Conservation (phyloP, 139 green algal species). For the Asterochloris erici region DNA sequence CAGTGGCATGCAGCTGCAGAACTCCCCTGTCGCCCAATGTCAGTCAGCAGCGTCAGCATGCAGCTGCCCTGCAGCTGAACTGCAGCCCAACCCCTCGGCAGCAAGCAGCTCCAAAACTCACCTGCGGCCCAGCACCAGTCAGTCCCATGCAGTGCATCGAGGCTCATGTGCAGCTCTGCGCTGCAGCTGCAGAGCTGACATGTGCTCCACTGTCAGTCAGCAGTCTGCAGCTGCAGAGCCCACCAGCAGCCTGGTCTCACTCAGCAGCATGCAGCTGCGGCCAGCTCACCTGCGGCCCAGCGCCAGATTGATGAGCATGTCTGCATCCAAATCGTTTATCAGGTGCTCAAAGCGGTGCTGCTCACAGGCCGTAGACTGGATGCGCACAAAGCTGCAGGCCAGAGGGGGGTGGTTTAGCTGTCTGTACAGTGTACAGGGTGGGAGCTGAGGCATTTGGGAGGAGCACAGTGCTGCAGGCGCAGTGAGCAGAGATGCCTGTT, state of each 20-base stretch:
- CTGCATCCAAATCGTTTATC: slow-evolving; percentile 49
- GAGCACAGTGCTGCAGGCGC: not conserved
- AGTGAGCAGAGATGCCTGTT: too few species aligned
- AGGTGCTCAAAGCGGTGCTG: slow-evolving; percentile 62
- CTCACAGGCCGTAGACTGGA: slow-evolving; percentile 62
- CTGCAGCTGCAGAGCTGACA: not conserved
- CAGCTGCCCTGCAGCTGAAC: too few species aligned
- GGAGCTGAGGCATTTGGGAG: not conserved
- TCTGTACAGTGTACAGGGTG: not conserved
- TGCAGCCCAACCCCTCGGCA: too few species aligned
- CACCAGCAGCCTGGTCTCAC: not conserved
- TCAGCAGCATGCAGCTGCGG: not conserved
- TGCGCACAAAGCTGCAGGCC: slow-evolving; percentile 45
- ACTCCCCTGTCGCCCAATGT: not conserved
- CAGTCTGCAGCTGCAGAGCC: not conserved
- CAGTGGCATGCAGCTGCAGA: not conserved
- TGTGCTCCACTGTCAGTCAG: not conserved
- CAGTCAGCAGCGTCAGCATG: not conserved
- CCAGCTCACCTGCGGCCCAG: slow-evolving; percentile 51
- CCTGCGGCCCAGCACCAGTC: too few species aligned
- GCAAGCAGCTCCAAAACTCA: too few species aligned
- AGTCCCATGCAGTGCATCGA: too few species aligned
- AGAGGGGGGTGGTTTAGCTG: not conserved
- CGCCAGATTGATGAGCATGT: slow-evolving; percentile 54
- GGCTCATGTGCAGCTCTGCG: too few species aligned